Conservation (phyloP, 2,329 filamentous ascomycete species). For the Pleurostoma richardsiae region DNA sequence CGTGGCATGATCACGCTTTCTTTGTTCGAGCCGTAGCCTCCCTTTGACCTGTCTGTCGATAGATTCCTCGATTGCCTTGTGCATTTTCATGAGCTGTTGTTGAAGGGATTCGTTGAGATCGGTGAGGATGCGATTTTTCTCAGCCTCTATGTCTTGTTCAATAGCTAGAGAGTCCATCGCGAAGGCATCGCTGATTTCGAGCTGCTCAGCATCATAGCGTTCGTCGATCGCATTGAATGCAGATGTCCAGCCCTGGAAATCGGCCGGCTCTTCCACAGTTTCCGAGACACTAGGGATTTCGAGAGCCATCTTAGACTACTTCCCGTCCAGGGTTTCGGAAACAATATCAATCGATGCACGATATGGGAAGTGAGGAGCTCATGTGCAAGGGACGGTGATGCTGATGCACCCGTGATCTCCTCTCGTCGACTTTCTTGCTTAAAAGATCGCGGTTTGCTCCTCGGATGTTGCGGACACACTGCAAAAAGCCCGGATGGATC, state of each 20-base stretch:
- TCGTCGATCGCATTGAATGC: background rate
- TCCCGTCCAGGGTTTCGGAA: too few species aligned
- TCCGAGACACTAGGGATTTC: background rate
- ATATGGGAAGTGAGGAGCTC: too few species aligned
- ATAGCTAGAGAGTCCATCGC: background rate
- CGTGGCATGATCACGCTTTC: slow-evolving; percentile 3
- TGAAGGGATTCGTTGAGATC: slow-evolving; percentile 6
- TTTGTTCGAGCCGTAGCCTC: slow-evolving; percentile 5
- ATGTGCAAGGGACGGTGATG: too few species aligned
- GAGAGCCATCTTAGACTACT: too few species aligned
- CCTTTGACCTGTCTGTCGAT: slow-evolving; percentile 6
- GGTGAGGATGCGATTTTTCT: background rate
- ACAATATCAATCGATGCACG: too few species aligned
- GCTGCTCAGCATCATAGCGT: background rate
- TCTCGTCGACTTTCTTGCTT: too few species aligned
- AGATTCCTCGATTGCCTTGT: slow-evolving; percentile 3
- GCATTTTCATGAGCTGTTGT: slow-evolving; percentile 3
- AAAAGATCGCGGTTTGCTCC: too few species aligned
- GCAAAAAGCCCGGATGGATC: too few species aligned
- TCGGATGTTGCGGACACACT: too few species aligned
- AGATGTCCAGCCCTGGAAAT: background rate
- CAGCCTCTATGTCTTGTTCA: background rate
- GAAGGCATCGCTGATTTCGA: background rate
- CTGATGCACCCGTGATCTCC: too few species aligned
- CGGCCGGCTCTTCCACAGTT: background rate